Percentiles rank a stretch among this genome's conserved stretches.
Conservation (phyloP, 257 asterid genomes). For the Nicotiana benthamiana region DNA sequence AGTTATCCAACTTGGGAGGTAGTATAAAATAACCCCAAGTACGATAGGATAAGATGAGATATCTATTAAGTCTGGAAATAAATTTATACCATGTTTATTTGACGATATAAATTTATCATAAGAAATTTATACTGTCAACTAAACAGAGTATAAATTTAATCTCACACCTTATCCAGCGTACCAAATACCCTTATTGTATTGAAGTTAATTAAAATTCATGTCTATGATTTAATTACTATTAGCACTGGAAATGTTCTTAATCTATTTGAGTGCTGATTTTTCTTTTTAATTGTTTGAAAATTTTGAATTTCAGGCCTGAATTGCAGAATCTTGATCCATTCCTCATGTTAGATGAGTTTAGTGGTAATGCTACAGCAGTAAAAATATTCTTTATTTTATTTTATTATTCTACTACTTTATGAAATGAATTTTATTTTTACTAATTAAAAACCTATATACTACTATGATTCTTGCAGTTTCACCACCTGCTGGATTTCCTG, state of each 20-base stretch:
- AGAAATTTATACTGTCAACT: too few species aligned
- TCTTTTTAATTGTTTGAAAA: not conserved
- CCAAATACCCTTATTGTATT: too few species aligned
- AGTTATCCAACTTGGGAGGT: too few species aligned
- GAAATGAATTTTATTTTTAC: not conserved
- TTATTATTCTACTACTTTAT: not conserved
- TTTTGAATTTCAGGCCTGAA: constrained; percentile 52
- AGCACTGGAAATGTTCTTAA: not conserved
- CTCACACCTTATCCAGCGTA: too few species aligned
- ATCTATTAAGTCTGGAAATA: too few species aligned
- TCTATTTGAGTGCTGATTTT: not conserved
- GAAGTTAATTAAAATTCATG: not conserved
- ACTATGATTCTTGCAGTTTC: constrained; percentile 37
- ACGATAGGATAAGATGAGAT: too few species aligned
- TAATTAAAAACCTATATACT: not conserved
- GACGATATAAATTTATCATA: too few species aligned
- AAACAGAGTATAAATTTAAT: too few species aligned
- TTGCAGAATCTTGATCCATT: constrained; percentile 83
- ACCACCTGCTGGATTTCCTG: constrained; percentile 95
- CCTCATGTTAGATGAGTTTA: constrained; percentile 76
- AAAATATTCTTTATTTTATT: not conserved
- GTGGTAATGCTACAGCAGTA: constrained; percentile 28
- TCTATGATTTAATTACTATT: not conserved
- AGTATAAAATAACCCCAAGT: too few species aligned
- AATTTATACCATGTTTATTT: too few species aligned